Evolutionary conservation across 1,284 basidiomycete species (phyloP), one percentile per base, ranked within the genome.

Genomic region (Boletellus deceptivus): DNA sequence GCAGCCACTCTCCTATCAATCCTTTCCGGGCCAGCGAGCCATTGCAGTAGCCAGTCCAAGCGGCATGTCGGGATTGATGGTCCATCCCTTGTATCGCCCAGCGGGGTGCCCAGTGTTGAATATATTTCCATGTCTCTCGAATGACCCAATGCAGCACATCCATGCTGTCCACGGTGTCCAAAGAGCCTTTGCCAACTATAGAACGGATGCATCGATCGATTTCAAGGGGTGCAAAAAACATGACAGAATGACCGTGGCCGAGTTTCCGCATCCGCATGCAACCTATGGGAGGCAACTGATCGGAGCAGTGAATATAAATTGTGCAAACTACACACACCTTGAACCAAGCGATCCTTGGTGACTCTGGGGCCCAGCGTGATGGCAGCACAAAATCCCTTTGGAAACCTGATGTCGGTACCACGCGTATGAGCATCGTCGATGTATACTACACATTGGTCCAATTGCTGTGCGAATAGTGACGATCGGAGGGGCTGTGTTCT

Each of bases 371-470:
- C 81, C 2, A 82, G 59, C 0, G 79, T 82, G 6, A 82, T 79
- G 1, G 72, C 74, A 17, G 81, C 80, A 5, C 75, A 70, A 42
- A 67, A 70, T 18, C 68, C 52, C 2, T 17, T 41, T 0, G 80
- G 79, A 31, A 82, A 63, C 38, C 74, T 80, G 16, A 82, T 63
- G 18, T 43, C 42, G 2, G 18, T 43, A 22, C 42, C 42, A 8
- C 42, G 31, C 0, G 82, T 82, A 52, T 82, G 80, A 1, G 75
- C 76, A 55, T 83, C 80, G 39, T 82, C 81, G 0, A 83, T 72
- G 52, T 83, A 82, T 2, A 81, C 57, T 4, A 80, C 53, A 31
- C 77, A 79, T 54, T 70, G 65, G 16, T 73, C 69, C 0, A 82
- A 61, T 48, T 72, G 72, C 35, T 72, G 65, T 3, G 58, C 63